Evolutionary conservation across 2,329 filamentous ascomycete genomes (phyloP), one percentile per base, ranked within the genome.

Genomic region (Aspergillus costaricaensis): DNA sequence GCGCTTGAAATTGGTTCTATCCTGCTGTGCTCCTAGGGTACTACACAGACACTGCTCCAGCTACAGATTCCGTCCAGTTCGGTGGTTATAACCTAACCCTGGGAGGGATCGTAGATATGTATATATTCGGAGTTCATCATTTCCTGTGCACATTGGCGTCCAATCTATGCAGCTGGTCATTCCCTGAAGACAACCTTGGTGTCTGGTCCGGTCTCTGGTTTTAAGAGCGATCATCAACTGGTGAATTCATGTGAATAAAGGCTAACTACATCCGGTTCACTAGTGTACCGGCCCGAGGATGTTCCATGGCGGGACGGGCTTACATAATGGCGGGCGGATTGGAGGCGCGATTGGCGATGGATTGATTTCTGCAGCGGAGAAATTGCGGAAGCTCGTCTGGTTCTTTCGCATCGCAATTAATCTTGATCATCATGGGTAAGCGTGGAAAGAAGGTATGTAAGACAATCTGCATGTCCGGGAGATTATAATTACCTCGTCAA

Each of bases 301-400:
- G 52, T 21, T 55, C 39, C 53, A 47, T 25, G 19, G 41, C 39
- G 39, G 43, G 53, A 47, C n/a, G 25, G 10, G n/a, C 14, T 55
- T 55, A 55, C 23, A 27, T 55, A 55, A 55, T 41, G 5, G 23
- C 7, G 6, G 23, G 8, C 23, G 53, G 38, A 43, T 17, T 44
- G 27, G 7, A 25, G 53, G 38, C 25, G 53, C 41, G 53, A 43
- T 55, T 47, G 53, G 39, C 30, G 27, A 55, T 55, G 19, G 23
- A 19, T 50, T 27, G 53, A 55, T 55, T 55, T 55, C 53, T 55
- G 53, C 53, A 47, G 53, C 53, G 53, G 53, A 55, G 53, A 55
- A 55, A 55, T 55, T 55, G 53, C 53, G 53, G n/a, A 27, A 55
- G 53, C 25, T 32, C 25, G 30, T 27, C 41, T 44, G 15, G 39